phyloP scores from a whole-genome alignment of 805 yeast genomes.

The Sugiyamaella chiloensis region DNA sequence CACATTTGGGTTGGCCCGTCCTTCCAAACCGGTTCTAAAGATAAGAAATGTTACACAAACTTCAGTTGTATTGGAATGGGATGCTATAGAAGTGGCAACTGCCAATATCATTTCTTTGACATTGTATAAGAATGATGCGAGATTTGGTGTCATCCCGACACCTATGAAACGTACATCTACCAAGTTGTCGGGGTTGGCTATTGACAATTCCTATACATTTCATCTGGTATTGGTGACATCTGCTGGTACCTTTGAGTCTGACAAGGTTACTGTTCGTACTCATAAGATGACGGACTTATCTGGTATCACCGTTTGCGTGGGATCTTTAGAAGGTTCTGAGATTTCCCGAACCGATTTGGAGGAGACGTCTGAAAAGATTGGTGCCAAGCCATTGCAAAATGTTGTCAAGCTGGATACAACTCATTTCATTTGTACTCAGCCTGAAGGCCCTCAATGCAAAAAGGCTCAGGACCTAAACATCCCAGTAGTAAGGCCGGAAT shows the following conservation, averaged over 20 bases:
- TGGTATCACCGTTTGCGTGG: slow-evolving; percentile 89
- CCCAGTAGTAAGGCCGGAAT: slow-evolving; percentile 93
- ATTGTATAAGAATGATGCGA: slow-evolving; percentile 63
- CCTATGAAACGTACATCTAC: slow-evolving; percentile 77
- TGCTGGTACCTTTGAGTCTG: slow-evolving; percentile 79
- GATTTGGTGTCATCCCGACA: slow-evolving; percentile 79
- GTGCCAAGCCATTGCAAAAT: slow-evolving; percentile 74
- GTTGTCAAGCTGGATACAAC: slow-evolving; percentile 87
- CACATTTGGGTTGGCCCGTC: slow-evolving; percentile 69
- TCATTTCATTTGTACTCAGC: slow-evolving; percentile 78
- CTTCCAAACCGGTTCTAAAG: slow-evolving; percentile 65
- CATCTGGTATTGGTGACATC: slow-evolving; percentile 80
- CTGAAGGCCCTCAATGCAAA: slow-evolving; percentile 67
- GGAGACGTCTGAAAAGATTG: slow-evolving; percentile 61
- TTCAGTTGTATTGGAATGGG: slow-evolving; percentile 94
- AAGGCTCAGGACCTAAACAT: slow-evolving; percentile 83
- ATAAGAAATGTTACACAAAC: slow-evolving; percentile 87
- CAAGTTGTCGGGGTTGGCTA: slow-evolving; percentile 85
- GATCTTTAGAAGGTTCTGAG: slow-evolving; percentile 54
- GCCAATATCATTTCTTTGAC: slow-evolving; percentile 73
- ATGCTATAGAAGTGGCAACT: slow-evolving; percentile 75
- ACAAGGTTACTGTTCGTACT: slow-evolving; percentile 66
- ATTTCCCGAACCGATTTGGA: slow-evolving; percentile 57
- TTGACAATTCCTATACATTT: slow-evolving; percentile 77
- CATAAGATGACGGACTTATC: slow-evolving; percentile 95